Evolutionary conservation across 2,329 filamentous ascomycete species (phyloP), one percentile per base, ranked within the genome.

Genomic region (Beauveria sp.): DNA sequence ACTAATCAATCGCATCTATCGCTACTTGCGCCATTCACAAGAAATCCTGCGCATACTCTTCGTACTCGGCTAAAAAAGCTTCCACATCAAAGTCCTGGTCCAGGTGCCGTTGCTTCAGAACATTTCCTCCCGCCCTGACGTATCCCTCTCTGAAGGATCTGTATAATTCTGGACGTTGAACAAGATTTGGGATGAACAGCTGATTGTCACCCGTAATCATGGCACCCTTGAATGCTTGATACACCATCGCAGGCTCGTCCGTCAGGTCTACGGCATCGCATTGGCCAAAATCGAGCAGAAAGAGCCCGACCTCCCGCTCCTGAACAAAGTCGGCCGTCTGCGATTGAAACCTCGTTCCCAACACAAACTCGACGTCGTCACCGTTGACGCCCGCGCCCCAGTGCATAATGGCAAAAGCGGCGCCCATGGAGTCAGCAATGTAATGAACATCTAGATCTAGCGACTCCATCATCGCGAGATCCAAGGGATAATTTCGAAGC

Each of bases 151-250:
- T 64, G 55, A 69, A 69, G 8, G 57, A 40, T 3, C 9, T 22
- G 50, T 63, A 68, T 4, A 68, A 28, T 38, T 63, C 64, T 1
- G 49, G 63, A 18, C 50, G 64, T 22, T 56, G 62, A 5, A 58
- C 20, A 43, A 52, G 64, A 42, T 67, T 66, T 18, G 65, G 66
- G 46, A 68, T 68, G 58, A 69, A 68, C 6, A 64, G 52, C 40
- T 66, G 63, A 30, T 68, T 69, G 26, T 69, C 65, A 1, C 66
- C 66, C 16, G 63, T 67, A 5, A 67, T 63, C 63, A 68, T 66
- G 9, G 66, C 67, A 1, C 64, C 66, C 30, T 66, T 65, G 61
- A 69, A 68, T 2, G 62, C 52, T 46, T 68, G 65, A 57, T 68
- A 67, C 6, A 67, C 64, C 42, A 49, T 62, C 18, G 60, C 49